Base-by-base conservation (phyloP, 2,329 filamentous ascomycete species). In the Pseudopyrenochaeta lycopersici region DNA sequence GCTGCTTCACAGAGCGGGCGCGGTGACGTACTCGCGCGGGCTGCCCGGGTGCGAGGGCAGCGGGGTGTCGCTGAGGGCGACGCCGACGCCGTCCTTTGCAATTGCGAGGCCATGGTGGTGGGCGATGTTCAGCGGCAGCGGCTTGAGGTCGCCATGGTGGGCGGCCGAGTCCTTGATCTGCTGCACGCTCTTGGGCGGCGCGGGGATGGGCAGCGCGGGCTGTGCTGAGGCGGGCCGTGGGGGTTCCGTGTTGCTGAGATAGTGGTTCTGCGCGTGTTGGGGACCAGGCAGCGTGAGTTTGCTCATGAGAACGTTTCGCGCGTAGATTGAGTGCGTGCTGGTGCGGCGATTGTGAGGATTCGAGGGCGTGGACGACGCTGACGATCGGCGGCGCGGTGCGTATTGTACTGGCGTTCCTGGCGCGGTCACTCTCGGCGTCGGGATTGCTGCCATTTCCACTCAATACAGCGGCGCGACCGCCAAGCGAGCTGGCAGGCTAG, bases 51-150 rank as follows among this genome's bases (percentile, higher is more conserved):
- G 84, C 59, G 86, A 88, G 52, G 85, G 83, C 68, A 80, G 71
- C 55, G 87, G 87, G 56, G 87, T 89, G 74, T 89, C 87, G 63
- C 82, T 85, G 72, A 87, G 69, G 31, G 85, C 82, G 46, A 69
- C 72, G 54, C 84, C 83, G 64, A 84, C 78, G 66, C 80, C 80
- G 68, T 79, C 63, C 41, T 70, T 72, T 32, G 54, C 49, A 10
- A 64, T 56, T 5, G 58, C 61, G 31, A 58, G 56, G 43, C 59
- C 56, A 41, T 59, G 59, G 18, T 56, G 39, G 30, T 52, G 57
- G 38, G 46, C 51, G 39, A 43, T 46, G 2, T 57, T 58, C 27
- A 52, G 49, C 15, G 72, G 67, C 39, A 60, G 66, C 9, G 70
- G 68, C 57, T 70, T 76, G 47, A 74, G 59, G 20, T 75, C 66